phyloP scores from a whole-genome alignment of 345 rosid species.

The Eucalyptus regnans region DNA sequence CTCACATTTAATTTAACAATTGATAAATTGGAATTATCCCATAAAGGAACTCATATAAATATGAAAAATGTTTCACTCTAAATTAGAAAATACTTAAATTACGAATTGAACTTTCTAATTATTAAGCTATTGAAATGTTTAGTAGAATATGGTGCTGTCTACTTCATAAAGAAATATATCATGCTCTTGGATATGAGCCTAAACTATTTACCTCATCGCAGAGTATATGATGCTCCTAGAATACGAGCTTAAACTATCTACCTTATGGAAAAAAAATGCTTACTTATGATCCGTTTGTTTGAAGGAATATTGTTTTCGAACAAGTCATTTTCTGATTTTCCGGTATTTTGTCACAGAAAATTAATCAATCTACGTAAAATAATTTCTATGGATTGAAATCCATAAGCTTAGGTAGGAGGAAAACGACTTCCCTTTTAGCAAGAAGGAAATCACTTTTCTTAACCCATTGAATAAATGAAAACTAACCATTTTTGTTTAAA shows the following conservation, averaged over 20 bases:
- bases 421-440: not conserved
- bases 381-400: no score
- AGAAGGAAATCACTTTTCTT: not conserved
- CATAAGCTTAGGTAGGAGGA: no score
- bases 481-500: no score
- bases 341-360: not conserved
- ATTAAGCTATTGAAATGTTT: not conserved
- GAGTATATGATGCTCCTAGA: not conserved
- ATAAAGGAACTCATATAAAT: not conserved
- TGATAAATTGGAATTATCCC: not conserved
- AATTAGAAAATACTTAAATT: not conserved
- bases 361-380: no score
- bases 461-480: no score
- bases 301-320: not conserved
- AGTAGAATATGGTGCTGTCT: not conserved
- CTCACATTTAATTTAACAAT: not conserved
- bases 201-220: not conserved
- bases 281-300: not conserved
- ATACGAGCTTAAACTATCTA: not conserved
- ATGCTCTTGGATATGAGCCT: not conserved
- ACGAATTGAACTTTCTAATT: not conserved
- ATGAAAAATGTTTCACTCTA: not conserved
- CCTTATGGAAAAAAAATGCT: not conserved
- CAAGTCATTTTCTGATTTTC: not conserved
- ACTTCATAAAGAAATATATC: not conserved